phyloP scores from a whole-genome alignment of 805 yeast species.

The Yarrowia porcina region DNA sequence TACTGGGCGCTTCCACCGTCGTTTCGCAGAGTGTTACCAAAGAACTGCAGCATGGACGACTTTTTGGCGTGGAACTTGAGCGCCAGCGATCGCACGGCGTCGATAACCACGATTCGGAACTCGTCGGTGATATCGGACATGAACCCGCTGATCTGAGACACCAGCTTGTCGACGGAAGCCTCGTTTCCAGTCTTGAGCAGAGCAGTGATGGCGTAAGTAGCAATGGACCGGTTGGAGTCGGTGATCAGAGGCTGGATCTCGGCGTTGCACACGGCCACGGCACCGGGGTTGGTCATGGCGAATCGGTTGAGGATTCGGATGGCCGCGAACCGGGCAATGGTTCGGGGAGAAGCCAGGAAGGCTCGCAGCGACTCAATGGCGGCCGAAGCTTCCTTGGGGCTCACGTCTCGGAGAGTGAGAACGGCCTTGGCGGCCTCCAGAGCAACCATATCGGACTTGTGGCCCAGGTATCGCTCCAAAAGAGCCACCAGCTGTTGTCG shows the following conservation, averaged over 20 bases:
- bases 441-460: conserved; percentile 84
- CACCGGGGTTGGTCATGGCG: conserved; percentile 75
- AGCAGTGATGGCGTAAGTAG: conserved; percentile 96
- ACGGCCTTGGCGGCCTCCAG: conserved; percentile 86
- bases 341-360: conserved; percentile 81
- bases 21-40: conserved; percentile 79
- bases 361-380: conserved; percentile 74
- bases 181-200: conserved; percentile 91
- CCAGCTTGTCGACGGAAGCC: conserved; percentile 82
- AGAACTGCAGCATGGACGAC: conserved; percentile 73
- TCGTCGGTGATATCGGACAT: conserved; percentile 95
- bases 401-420: conserved; percentile 52
- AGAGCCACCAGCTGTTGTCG: conserved; percentile 58
- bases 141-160: conserved; percentile 79
- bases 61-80: conserved; percentile 91
- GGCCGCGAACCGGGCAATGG: conserved; percentile 88
- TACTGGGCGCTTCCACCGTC: conserved; percentile 79
- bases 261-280: conserved; percentile 65
- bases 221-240: conserved; percentile 85
- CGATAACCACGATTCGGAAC: conserved; percentile 89
- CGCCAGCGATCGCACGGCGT: conserved; percentile 88
- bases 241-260: conserved; percentile 85
- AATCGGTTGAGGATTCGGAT: conserved; percentile 82
- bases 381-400: conserved; percentile 55
- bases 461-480: conserved; percentile 66